Conservation (phyloP, 108 stramenopile species). For the Mayamaea pseudoterrestris region DNA sequence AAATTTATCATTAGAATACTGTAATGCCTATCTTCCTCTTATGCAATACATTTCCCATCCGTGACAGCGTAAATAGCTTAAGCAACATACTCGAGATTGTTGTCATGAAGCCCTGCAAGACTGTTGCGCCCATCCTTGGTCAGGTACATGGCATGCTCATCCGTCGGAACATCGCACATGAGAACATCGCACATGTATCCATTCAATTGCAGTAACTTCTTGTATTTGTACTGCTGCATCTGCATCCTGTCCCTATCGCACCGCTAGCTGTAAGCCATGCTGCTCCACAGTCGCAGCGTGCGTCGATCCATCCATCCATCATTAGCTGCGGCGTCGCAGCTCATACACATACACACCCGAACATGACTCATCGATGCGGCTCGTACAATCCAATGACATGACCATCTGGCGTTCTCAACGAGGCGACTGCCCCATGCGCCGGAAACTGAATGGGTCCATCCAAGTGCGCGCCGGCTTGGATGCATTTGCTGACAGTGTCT, state of each 20-base stretch:
- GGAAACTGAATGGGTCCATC: conserved; percentile 87
- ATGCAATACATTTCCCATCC: conserved; percentile 63
- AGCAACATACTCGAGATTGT: conserved; percentile 90
- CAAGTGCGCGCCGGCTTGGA: conserved; percentile 65
- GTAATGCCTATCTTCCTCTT: too few species aligned
- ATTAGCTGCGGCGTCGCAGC: too few species aligned
- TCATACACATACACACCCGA: too few species aligned
- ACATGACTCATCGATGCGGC: conserved; percentile 11
- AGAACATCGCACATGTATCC: too few species aligned
- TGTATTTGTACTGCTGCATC: too few species aligned
- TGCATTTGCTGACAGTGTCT: conserved; percentile 44
- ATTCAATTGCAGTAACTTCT: too few species aligned
- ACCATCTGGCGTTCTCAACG: conserved; percentile 65
- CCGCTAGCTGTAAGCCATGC: too few species aligned
- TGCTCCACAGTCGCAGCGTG: too few species aligned
- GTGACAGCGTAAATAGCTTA: conserved; percentile 87
- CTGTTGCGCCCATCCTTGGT: conserved; percentile 96
- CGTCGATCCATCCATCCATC: too few species aligned
- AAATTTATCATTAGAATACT: too few species aligned
- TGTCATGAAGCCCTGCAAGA: conserved; percentile 89
- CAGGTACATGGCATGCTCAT: conserved; percentile 83
- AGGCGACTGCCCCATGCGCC: conserved; percentile 81
- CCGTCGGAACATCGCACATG: conserved; percentile 81
- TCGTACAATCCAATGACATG: conserved; percentile 83
- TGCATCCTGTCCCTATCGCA: too few species aligned